Evolutionary conservation across 2,329 filamentous ascomycete genomes (phyloP).

Genomic region (Cyphellophora europaea): DNA sequence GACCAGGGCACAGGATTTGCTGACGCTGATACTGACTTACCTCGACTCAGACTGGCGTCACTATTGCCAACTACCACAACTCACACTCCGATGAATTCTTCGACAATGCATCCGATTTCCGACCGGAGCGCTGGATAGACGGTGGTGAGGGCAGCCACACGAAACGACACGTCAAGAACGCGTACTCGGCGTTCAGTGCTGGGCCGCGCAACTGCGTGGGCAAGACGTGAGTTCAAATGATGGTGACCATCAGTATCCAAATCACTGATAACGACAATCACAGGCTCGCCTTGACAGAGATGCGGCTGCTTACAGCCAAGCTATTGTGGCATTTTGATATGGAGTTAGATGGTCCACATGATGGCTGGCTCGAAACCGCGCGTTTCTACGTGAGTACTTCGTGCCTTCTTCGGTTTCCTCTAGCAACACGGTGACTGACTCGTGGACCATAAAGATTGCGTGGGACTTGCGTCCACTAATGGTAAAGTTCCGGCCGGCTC

Average conservation of each 20-base stretch:
- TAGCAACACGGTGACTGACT: no score
- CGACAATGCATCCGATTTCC: background rate
- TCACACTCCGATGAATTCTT: background rate
- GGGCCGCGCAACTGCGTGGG: background rate
- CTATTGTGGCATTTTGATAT: conserved; percentile 44
- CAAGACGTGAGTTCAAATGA: background rate
- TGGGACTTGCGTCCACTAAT: background rate
- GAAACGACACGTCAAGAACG: background rate
- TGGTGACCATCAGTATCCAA: background rate
- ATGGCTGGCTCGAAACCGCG: background rate
- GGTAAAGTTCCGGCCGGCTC: background rate
- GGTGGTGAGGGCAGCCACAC: background rate
- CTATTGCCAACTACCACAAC: conserved; percentile 1
- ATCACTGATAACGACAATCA: background rate
- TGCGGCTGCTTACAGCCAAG: conserved; percentile 39
- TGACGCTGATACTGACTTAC: no score
- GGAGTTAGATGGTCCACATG: conserved; percentile 3
- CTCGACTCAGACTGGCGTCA: no score
- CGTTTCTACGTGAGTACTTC: background rate
- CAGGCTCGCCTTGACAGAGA: conserved; percentile 42
- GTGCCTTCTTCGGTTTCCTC: background rate
- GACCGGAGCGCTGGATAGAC: background rate
- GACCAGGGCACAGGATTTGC: no score
- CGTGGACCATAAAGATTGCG: background rate
- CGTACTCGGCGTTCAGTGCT: background rate